Conservation (phyloP, 768 basidiomycete genomes). For the Suillus clintonianus region DNA sequence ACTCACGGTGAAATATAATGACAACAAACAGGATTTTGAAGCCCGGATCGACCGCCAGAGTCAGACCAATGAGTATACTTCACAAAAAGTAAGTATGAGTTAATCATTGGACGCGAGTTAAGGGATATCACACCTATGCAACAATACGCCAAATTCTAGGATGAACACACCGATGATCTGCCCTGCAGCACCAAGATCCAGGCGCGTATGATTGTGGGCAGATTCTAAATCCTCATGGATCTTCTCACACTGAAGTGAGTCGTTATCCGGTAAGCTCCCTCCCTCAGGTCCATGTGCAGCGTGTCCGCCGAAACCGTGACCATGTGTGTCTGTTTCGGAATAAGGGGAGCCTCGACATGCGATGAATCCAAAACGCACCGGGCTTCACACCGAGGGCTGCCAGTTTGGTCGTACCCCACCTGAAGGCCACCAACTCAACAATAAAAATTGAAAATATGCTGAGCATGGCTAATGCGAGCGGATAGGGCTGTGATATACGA, state of each 20-base stretch:
- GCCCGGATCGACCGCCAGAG: slow-evolving; percentile 78
- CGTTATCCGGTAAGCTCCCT: not conserved
- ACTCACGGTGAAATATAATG: slow-evolving; percentile 88
- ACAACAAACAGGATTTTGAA: slow-evolving; percentile 92
- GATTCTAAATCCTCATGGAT: slow-evolving; percentile 30
- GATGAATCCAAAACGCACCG: slow-evolving; percentile 39
- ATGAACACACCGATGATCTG: slow-evolving; percentile 89
- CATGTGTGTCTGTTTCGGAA: slow-evolving; percentile 56
- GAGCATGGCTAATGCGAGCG: slow-evolving; percentile 76
- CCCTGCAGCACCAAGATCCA: slow-evolving; percentile 50
- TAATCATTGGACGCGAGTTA: not conserved
- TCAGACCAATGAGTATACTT: slow-evolving; percentile 85
- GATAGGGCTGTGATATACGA: slow-evolving; percentile 60
- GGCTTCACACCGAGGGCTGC: slow-evolving; percentile 62
- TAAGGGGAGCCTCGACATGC: not conserved
- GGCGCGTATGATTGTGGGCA: slow-evolving; percentile 14
- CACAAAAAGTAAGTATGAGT: not conserved
- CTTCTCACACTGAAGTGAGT: slow-evolving; percentile 21
- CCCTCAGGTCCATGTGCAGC: slow-evolving; percentile 73
- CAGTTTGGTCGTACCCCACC: slow-evolving; percentile 79
- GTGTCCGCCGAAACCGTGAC: slow-evolving; percentile 59
- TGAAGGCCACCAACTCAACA: slow-evolving; percentile 82
- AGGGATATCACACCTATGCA: slow-evolving; percentile 60
- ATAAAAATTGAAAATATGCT: slow-evolving; percentile 86
- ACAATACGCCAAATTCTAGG: slow-evolving; percentile 89